Evolutionary conservation across 2,329 filamentous ascomycete species (phyloP), one percentile per base, ranked within the genome.

Genomic region (Didymella pomorum): DNA sequence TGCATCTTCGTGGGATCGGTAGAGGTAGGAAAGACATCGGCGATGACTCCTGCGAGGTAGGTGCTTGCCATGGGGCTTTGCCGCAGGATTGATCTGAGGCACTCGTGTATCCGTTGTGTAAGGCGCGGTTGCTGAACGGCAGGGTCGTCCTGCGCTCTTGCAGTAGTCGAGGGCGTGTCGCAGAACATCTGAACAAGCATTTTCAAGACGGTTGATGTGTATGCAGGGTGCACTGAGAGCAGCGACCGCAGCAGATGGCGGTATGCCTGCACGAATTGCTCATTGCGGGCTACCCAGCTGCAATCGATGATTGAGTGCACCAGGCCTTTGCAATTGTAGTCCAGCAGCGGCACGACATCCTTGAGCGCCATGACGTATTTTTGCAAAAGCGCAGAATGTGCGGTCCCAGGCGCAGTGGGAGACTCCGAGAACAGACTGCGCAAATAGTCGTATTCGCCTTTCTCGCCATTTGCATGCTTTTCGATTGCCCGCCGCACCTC

Each of bases 171-270:
- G 65, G 80, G 89, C 79, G 85, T 67, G 59, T 82, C 85, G 57
- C 85, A 83, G 71, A 99, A 91, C 73, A 92, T 89, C 60, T 87
- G 85, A 54, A 96, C 88, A 59, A 98, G 84, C 86, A 92, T 94
- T 56, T 87, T 84, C 57, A 97, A 83, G 37, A 96, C 88, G 20
- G 86, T 82, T 21, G 83, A 84, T 31, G 96, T 85, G 76, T 92
- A 96, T 14, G 86, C 88, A 43, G 91, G 89, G 70, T 97, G 92
- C 0, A 93, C 90, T 60, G 91, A 96, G 51, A 93, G 87, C 44
- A 99, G 80, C 49, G 83, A 84, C 25, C 82, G 82, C 48, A 89
- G 69, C 58, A 88, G 84, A 39, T 82, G 78, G 53, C 83, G 79
- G 73, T 84, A 89, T 7, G 84, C 74, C 58, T 80, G 80, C 46